Base-by-base conservation (phyloP, 805 yeast genomes). In the Sugiyamaella qingdaonensis region DNA sequence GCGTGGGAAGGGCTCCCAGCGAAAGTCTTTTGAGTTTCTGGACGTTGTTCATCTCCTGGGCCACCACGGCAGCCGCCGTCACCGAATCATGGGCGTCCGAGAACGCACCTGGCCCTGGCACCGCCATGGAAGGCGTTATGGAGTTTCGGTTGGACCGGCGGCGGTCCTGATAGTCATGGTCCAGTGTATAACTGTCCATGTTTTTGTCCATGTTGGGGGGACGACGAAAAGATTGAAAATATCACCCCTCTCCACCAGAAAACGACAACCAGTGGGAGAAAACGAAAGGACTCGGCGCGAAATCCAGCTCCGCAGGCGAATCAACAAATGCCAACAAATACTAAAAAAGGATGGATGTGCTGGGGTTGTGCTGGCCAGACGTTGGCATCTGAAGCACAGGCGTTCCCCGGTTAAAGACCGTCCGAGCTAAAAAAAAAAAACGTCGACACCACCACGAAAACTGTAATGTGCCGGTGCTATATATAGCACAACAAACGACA, bases 21-120 rank as follows among this genome's bases (percentile, higher is more conserved):
- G 74, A 69, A 13, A 73, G 65, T 21, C 77, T 68, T 50, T 72
- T 73, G 41, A 73, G 62, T 10, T 71, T 65, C 56, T 73, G 73
- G 33, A 73, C 64, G 45, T 67, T 68, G 52, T 63, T 62, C 65
- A 73, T 63, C 58, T 73, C 77, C 58, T 72, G 76, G 50, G 71
- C 73, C 19, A 73, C 74, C 14, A 71, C 63, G 31, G 71, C 64
- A 27, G 61, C 52, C n/a, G 63, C 64, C 4, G 64, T 62, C 33
- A 58, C 42, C 11, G 51, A 19, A 37, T 45, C 58, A 33, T 51
- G 52, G 43, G 54, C 55, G 39, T 51, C 48, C 24, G 46, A 13
- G 19, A 24, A 48, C 10, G 29, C 32, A 24, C 19, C 11, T 10
- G 27, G 29, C 7, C 37, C 29, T 9, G 41, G 35, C 42, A 18